Evolutionary conservation across 257 asterid genomes (phyloP).

Genomic region (Petrea volubilis): DNA sequence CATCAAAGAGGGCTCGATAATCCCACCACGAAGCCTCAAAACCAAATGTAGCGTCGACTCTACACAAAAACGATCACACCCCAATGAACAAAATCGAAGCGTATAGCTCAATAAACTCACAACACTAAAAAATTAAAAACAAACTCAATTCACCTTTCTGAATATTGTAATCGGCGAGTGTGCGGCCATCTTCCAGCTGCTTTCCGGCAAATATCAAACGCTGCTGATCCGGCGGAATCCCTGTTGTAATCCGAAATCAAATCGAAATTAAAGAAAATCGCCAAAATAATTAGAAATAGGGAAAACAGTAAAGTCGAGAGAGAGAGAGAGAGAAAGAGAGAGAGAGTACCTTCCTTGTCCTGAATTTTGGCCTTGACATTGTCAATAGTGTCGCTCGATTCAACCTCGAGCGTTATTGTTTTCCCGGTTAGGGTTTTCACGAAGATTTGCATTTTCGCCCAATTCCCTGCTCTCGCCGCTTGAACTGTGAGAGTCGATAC

Average conservation of each 20-base stretch:
- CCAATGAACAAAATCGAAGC: background rate
- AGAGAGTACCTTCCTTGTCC: slow-evolving; percentile 34
- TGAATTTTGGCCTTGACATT: slow-evolving; percentile 51
- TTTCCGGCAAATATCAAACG: slow-evolving; percentile 52
- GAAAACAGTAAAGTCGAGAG: no score
- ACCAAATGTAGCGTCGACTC: slow-evolving; percentile 75
- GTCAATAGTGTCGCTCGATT: slow-evolving; percentile 45
- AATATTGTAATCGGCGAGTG: slow-evolving; percentile 44
- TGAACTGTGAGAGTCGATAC: background rate
- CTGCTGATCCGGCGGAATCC: slow-evolving; percentile 84
- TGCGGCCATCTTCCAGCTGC: slow-evolving; percentile 51
- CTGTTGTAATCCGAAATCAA: slow-evolving; percentile 10
- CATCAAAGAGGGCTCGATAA: slow-evolving; percentile 70
- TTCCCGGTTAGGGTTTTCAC: slow-evolving; percentile 45
- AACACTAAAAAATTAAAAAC: background rate
- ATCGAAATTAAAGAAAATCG: background rate
- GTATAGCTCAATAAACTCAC: background rate
- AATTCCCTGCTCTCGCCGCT: slow-evolving; percentile 14
- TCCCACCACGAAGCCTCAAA: slow-evolving; percentile 75
- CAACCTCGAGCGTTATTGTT: slow-evolving; percentile 46
- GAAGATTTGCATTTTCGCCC: slow-evolving; percentile 37
- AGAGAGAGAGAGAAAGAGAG: background rate
- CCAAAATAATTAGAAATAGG: background rate
- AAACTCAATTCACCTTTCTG: slow-evolving; percentile 33
- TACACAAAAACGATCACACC: slow-evolving; percentile 5